Conservation (phyloP, 805 yeast genomes). For the Groenewaldozyma salmanticensis region DNA sequence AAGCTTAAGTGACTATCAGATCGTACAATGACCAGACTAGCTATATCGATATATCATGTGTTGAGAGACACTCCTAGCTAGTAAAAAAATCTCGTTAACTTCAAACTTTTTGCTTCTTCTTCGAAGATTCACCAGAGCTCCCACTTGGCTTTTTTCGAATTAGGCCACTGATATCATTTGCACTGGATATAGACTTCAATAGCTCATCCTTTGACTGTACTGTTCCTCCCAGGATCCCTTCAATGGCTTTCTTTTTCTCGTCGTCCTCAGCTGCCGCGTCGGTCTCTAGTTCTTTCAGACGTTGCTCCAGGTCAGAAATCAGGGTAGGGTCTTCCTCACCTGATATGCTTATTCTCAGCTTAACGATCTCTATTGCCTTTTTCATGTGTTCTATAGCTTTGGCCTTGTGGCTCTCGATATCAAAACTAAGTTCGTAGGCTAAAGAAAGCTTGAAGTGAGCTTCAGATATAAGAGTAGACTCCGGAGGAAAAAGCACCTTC, state of each 20-base stretch:
- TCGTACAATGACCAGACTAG: too few species aligned
- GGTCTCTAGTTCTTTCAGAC: conserved; percentile 19
- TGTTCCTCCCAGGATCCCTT: conserved; percentile 16
- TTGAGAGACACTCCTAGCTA: conserved; percentile 4
- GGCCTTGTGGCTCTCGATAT: conserved; percentile 36
- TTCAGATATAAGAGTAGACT: conserved; percentile 57
- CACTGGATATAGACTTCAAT: conserved; percentile 14
- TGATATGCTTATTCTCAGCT: conserved; percentile 32
- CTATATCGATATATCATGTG: too few species aligned
- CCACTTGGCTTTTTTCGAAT: conserved; percentile 14
- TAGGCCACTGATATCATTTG: conserved; percentile 24
- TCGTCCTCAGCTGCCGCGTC: conserved; percentile 6
- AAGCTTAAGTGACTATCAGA: too few species aligned
- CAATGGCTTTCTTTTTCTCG: conserved; percentile 11
- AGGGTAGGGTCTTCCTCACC: conserved; percentile 25
- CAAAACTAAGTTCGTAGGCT: conserved; percentile 65
- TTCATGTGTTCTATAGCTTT: conserved; percentile 47
- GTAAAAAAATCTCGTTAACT: conserved; percentile 13
- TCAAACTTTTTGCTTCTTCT: not conserved
- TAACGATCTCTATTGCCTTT: conserved; percentile 43
- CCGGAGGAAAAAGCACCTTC: conserved; percentile 39
- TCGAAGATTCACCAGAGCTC: too few species aligned
- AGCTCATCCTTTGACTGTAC: conserved; percentile 7
- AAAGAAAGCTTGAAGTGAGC: conserved; percentile 72
- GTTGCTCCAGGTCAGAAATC: conserved; percentile 24